A percentile compares a stretch with the other conserved stretches of the same genome.
These are phyloP conservation scores for Nannochloropsis oceanica DNA, from an alignment of 108 stramenopile genomes.

Conservation along the genomic window DNA sequence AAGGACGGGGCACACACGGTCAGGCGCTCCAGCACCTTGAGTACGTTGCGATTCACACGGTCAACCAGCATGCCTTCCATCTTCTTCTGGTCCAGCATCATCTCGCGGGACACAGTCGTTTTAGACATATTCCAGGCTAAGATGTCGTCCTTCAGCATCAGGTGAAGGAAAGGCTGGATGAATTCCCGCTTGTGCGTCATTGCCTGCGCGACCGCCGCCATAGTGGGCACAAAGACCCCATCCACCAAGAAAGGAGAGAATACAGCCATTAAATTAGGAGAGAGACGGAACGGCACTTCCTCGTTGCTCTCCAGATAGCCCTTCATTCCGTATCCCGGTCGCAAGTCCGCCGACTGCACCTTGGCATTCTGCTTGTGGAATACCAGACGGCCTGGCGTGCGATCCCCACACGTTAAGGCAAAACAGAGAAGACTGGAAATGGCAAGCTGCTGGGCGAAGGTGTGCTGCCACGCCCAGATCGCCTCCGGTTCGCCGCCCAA, in stretches of 20 bases:
- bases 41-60: constrained; percentile 21
- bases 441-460: constrained; percentile 11
- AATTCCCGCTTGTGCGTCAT: constrained; percentile 20
- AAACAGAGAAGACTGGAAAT: constrained; percentile 8
- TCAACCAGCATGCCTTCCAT: constrained; percentile 23
- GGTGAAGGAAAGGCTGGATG: constrained; percentile 9
- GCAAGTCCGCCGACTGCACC: constrained; percentile 21
- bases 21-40: constrained; percentile 14
- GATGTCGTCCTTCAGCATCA: constrained; percentile 28
- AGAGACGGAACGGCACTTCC: constrained; percentile 28
- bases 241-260: constrained; percentile 29
- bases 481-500: constrained; percentile 17
- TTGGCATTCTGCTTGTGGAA: constrained; percentile 12
- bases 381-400: constrained; percentile 13
- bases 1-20: background rate
- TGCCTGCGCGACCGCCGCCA: constrained; percentile 20
- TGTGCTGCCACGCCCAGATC: constrained; percentile 18
- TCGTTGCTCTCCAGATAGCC: constrained; percentile 20
- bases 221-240: constrained; percentile 14
- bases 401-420: constrained; percentile 15
- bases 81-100: background rate
- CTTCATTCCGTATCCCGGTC: constrained; percentile 2
- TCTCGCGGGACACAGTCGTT: background rate
- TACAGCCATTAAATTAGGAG: constrained; percentile 21
- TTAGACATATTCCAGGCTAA: constrained; percentile 28